Evolutionary conservation across 163 green algal species (phyloP).

Genomic region (Chlorella variabilis): DNA sequence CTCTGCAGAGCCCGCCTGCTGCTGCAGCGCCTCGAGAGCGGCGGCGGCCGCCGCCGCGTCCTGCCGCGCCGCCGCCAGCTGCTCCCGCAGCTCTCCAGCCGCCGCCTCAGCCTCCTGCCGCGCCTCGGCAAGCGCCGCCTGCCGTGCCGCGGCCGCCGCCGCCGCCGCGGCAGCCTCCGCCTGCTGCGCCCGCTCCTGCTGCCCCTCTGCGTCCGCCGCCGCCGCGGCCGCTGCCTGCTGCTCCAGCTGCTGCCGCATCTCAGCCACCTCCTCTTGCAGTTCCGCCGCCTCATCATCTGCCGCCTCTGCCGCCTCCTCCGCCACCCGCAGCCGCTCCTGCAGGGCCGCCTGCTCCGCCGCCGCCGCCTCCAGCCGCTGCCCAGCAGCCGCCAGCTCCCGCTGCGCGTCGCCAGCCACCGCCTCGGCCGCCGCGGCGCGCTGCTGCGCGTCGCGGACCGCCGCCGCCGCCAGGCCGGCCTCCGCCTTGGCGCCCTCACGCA

Average conservation of each 20-base stretch:
- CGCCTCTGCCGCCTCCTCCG: background rate
- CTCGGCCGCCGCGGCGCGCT: background rate
- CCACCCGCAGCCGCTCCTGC: background rate
- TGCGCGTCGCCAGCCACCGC: background rate
- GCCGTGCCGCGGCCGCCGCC: background rate
- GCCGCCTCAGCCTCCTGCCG: constrained; percentile 1
- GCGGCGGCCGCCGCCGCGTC: background rate
- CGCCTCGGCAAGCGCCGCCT: background rate
- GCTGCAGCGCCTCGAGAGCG: constrained; percentile 1
- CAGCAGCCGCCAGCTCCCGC: constrained; percentile 1
- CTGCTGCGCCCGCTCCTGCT: background rate
- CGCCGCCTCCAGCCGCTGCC: background rate
- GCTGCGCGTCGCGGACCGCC: constrained; percentile 23
- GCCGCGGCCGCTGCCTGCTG: constrained; percentile 1
- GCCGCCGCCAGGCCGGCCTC: constrained; percentile 25
- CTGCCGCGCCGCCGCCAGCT: background rate
- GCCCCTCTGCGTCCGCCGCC: background rate
- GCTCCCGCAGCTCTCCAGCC: background rate
- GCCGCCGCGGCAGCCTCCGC: background rate
- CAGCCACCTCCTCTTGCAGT: constrained; percentile 4
- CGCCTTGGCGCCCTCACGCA: constrained; percentile 24
- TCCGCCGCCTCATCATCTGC: background rate
- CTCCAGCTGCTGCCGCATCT: constrained; percentile 5
- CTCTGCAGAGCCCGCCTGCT: background rate
- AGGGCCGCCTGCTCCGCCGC: background rate